phyloP scores from a whole-genome alignment of 2,329 filamentous ascomycete genomes.

The Paecilomyces niveus region DNA sequence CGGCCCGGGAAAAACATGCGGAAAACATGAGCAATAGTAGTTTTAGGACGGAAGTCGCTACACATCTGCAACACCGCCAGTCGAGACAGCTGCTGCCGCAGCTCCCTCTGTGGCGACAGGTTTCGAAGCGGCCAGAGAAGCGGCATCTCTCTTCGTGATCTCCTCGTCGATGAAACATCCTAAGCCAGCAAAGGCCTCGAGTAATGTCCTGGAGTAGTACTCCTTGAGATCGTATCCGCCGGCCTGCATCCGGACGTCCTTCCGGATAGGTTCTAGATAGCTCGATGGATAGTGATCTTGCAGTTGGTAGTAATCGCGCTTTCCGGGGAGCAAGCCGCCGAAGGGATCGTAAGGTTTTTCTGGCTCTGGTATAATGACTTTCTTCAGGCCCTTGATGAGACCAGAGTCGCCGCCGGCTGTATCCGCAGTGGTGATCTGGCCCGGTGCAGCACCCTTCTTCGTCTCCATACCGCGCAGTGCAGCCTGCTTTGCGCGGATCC shows the following conservation, averaged over 20 bases:
- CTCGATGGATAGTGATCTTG: conserved; percentile 66
- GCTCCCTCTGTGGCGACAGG: conserved; percentile 20
- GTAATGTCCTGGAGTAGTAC: conserved; percentile 72
- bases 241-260: conserved; percentile 59
- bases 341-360: conserved; percentile 84
- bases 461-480: conserved; percentile 28
- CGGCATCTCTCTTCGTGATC: conserved; percentile 25
- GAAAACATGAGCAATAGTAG: background rate
- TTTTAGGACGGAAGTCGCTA: background rate
- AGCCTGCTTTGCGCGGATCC: conserved; percentile 39
- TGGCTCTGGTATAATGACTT: conserved; percentile 50
- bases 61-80: background rate
- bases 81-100: conserved; percentile 18
- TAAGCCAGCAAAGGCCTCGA: conserved; percentile 83
- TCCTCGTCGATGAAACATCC: conserved; percentile 84
- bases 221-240: conserved; percentile 80
- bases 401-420: conserved; percentile 27
- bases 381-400: conserved; percentile 74
- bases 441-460: conserved; percentile 17
- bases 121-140: conserved; percentile 12
- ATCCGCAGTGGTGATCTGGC: conserved; percentile 12
- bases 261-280: conserved; percentile 61
- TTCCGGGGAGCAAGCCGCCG: conserved; percentile 59
- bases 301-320: conserved; percentile 62
- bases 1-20: background rate